Conservation (phyloP, 1,139 yeast species). For the Geotrichum cucujoidarum region DNA sequence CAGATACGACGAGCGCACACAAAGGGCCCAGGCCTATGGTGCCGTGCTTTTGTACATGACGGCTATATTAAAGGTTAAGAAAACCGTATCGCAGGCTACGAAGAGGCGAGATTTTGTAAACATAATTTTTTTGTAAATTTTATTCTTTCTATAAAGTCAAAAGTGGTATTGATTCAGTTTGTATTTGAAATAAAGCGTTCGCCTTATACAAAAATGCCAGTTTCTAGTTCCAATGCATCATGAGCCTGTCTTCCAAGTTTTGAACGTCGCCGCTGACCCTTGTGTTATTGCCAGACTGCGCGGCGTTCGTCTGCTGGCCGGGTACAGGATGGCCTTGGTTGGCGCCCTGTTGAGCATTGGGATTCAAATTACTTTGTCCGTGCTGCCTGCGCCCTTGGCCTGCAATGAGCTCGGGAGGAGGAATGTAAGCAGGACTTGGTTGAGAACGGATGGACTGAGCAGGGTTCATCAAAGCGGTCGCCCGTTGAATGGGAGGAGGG, state of each 20-base stretch:
- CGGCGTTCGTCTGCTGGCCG: not conserved
- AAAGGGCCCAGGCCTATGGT: too few species aligned
- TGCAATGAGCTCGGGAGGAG: conserved; percentile 36
- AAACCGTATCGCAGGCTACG: too few species aligned
- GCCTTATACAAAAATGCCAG: too few species aligned
- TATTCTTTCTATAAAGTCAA: too few species aligned
- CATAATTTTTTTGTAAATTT: too few species aligned
- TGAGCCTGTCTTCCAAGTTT: conserved; percentile 14
- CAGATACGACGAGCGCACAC: too few species aligned
- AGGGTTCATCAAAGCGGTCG: conserved; percentile 41
- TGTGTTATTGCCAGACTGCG: not conserved
- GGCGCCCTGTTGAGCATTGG: not conserved
- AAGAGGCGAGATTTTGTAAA: too few species aligned
- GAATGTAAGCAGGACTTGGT: conserved; percentile 41
- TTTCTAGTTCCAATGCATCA: conserved; percentile 10
- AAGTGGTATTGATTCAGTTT: too few species aligned
- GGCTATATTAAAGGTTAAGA: too few species aligned
- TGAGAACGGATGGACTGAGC: conserved; percentile 39
- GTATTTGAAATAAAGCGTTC: too few species aligned
- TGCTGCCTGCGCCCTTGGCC: conserved; percentile 13
- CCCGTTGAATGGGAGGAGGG: conserved; percentile 41
- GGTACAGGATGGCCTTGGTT: not conserved
- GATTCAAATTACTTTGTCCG: not conserved
- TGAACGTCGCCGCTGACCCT: conserved; percentile 5
- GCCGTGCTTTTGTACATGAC: too few species aligned